Percentiles rank a stretch among this genome's conserved stretches.
Conservation (phyloP, 352 stramenopile species). For the Blastocystis sp. region DNA sequence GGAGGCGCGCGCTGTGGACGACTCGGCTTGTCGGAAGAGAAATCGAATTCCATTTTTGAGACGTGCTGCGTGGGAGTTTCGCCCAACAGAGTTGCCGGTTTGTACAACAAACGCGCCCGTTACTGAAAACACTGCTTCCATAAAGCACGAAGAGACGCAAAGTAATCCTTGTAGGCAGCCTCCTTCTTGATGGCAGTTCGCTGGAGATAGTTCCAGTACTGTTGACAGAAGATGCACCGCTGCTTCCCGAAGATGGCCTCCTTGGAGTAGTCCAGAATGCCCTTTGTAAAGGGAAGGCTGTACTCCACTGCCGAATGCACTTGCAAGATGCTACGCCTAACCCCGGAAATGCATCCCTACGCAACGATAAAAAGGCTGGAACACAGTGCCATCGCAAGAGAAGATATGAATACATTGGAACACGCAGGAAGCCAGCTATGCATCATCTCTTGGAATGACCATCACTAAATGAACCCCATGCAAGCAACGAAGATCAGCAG, state of each 20-base stretch:
- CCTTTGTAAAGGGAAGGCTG: not conserved
- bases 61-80: not conserved
- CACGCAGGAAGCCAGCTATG: slow-evolving; percentile 10
- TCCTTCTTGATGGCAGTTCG: not conserved
- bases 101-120: not conserved
- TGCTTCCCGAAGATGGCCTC: slow-evolving; percentile 29
- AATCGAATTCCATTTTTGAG: slow-evolving; percentile 64
- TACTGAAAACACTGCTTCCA: slow-evolving; percentile 53
- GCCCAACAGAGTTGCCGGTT: not conserved
- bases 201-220: slow-evolving; percentile 25
- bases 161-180: slow-evolving; percentile 6
- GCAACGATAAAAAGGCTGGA: not conserved
- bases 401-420: not conserved
- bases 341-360: not conserved
- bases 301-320: slow-evolving; percentile 6
- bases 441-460: not conserved
- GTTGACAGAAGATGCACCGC: slow-evolving; percentile 56
- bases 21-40: slow-evolving; percentile 53
- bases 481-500: not conserved
- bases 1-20: slow-evolving; percentile 12
- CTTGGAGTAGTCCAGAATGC: not conserved
- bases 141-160: not conserved
- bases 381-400: slow-evolving; percentile 13
- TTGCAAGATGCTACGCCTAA: slow-evolving; percentile 19
- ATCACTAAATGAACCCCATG: slow-evolving; percentile 30